These are phyloP conservation scores for Achlya hypogyna DNA, from an alignment of 352 stramenopile genomes.

Conservation along the genomic window DNA sequence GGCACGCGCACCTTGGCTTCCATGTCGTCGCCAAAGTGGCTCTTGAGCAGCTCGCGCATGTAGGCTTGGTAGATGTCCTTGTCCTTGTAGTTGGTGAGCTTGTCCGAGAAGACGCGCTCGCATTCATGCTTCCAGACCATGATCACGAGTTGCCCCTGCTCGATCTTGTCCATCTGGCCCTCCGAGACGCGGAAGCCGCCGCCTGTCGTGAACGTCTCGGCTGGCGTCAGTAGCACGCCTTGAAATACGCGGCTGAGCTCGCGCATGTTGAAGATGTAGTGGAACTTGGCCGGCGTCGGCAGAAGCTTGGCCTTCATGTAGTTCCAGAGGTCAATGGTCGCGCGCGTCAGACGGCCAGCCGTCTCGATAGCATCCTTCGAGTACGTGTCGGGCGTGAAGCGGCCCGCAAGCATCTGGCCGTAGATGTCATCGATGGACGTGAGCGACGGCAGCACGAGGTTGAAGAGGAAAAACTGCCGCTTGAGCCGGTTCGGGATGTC, in stretches of 20 bases:
- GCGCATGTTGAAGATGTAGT: slow-evolving; percentile 99
- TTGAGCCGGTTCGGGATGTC: slow-evolving; percentile 99
- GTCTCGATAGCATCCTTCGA: slow-evolving; percentile 76
- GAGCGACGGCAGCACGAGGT: slow-evolving; percentile 94
- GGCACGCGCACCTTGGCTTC: slow-evolving; percentile 54
- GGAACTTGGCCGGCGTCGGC: slow-evolving; percentile 96
- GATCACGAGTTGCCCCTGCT: slow-evolving; percentile 86
- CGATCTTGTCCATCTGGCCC: slow-evolving; percentile 84
- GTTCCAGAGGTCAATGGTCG: slow-evolving; percentile 96
- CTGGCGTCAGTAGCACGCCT: slow-evolving; percentile 92
- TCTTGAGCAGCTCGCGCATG: slow-evolving; percentile 87
- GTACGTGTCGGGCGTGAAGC: slow-evolving; percentile 87
- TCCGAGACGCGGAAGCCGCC: slow-evolving; percentile 76
- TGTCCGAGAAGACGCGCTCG: slow-evolving; percentile 96
- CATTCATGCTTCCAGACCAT: slow-evolving; percentile 98
- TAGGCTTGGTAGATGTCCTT: slow-evolving; percentile 91
- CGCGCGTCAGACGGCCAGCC: slow-evolving; percentile 90
- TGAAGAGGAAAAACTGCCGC: slow-evolving; percentile 99
- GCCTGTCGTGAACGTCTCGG: slow-evolving; percentile 90
- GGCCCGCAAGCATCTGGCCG: slow-evolving; percentile 94
- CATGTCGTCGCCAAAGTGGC: slow-evolving; percentile 86
- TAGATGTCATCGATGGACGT: slow-evolving; percentile 99
- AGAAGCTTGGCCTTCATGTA: slow-evolving; percentile 97
- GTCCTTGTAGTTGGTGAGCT: slow-evolving; percentile 95
- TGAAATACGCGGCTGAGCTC: slow-evolving; percentile 97